Conservation (phyloP, 257 asterid genomes). For the Nicotiana sylvestris region DNA sequence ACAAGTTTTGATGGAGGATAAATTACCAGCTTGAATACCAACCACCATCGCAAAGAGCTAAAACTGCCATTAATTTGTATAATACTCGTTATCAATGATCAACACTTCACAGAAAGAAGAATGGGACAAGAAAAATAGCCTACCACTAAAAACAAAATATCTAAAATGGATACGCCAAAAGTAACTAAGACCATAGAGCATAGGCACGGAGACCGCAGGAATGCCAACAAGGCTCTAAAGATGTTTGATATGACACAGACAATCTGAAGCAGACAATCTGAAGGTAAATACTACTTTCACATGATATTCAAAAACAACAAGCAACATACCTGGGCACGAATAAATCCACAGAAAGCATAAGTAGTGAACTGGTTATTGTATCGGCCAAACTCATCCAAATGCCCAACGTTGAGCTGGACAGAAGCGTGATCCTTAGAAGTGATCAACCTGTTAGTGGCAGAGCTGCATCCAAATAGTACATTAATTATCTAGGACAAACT, state of each 20-base stretch:
- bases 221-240: too few species aligned
- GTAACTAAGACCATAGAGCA: too few species aligned
- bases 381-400: conserved; percentile 67
- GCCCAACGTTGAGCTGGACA: conserved; percentile 77
- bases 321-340: conserved; percentile 68
- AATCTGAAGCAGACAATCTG: not conserved
- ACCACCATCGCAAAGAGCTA: not conserved
- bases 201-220: too few species aligned
- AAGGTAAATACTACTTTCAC: not conserved
- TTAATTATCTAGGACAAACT: not conserved
- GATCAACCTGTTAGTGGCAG: conserved; percentile 82
- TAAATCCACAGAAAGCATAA: conserved; percentile 79
- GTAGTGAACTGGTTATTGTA: conserved; percentile 63
- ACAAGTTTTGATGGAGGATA: not conserved
- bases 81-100: not conserved
- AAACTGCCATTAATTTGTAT: not conserved
- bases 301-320: not conserved
- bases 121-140: not conserved
- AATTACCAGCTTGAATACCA: not conserved
- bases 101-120: not conserved
- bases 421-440: conserved; percentile 94
- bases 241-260: not conserved
- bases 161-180: too few species aligned
- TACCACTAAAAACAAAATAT: too few species aligned
- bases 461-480: conserved; percentile 40